Percentiles rank a stretch among this genome's conserved stretches.
Evolutionary conservation across 2,329 filamentous ascomycete genomes (phyloP).

Genomic region (Kalmusia sp.): DNA sequence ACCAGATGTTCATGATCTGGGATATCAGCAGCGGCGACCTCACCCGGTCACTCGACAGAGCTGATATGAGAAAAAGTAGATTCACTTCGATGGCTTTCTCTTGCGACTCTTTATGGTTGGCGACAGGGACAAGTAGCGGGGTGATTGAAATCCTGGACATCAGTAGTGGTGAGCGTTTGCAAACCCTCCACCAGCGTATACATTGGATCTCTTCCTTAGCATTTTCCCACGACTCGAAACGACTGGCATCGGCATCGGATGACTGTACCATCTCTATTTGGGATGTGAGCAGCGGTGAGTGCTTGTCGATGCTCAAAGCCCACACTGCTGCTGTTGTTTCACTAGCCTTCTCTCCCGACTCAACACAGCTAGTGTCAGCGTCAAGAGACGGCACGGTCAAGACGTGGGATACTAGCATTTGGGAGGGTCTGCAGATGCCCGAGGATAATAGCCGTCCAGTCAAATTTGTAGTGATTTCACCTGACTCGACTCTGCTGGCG

Average conservation of each 20-base stretch:
- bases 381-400: neutral
- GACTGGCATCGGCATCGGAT: neutral
- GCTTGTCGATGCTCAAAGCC: neutral
- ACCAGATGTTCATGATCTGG: neutral
- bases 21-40: conserved; percentile 2
- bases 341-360: neutral
- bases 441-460: neutral
- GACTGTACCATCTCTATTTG: neutral
- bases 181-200: conserved; percentile 17
- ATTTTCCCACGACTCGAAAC: neutral
- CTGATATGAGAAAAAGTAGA: too few species aligned
- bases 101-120: neutral
- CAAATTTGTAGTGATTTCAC: conserved; percentile 2
- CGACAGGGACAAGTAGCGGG: too few species aligned
- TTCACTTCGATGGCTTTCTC: neutral
- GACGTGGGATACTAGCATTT: neutral
- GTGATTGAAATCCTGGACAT: neutral
- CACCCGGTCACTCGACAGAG: neutral
- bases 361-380: neutral
- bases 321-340: neutral
- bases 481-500: neutral
- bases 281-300: neutral
- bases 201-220: neutral
- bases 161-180: conserved; percentile 3
- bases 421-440: conserved; percentile 16